These are phyloP conservation scores for Suillus alpinus DNA, from an alignment of 768 basidiomycete species.

Conservation along the genomic window DNA sequence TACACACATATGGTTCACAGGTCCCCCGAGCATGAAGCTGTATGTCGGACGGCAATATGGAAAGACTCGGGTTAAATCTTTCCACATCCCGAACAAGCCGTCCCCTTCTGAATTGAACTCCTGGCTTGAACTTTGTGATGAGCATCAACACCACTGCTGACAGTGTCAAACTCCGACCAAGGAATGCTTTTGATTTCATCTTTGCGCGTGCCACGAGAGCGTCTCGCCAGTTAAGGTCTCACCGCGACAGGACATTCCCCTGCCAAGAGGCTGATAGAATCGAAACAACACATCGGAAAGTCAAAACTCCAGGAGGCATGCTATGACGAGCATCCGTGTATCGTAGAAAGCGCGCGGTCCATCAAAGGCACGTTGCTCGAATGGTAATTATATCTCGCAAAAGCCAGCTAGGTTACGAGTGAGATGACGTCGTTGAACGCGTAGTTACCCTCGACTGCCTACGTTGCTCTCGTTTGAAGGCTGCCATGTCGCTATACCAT, in stretches of 20 bases:
- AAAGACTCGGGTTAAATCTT: background rate
- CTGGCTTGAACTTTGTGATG: background rate
- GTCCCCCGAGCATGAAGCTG: background rate
- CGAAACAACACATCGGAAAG: background rate
- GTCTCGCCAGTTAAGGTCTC: constrained; percentile 44
- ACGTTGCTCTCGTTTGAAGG: constrained; percentile 28
- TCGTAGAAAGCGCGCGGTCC: background rate
- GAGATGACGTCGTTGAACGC: background rate
- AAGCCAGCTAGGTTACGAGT: background rate
- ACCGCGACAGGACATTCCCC: constrained; percentile 41
- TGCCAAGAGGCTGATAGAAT: constrained; percentile 39
- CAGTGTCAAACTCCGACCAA: constrained; percentile 10
- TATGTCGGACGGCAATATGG: background rate
- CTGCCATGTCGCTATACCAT: constrained; percentile 29
- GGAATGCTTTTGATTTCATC: constrained; percentile 36
- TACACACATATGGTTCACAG: background rate
- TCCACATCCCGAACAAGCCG: background rate
- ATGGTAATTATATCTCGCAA: background rate
- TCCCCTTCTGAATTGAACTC: background rate
- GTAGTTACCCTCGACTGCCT: constrained; percentile 21
- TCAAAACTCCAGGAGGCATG: too few species aligned
- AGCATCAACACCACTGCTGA: background rate
- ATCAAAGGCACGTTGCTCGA: background rate
- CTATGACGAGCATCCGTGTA: background rate
- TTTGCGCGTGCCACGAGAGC: constrained; percentile 46